Percentiles rank a stretch among this genome's conserved stretches.
These are phyloP conservation scores for Fagopyrum homotropicum DNA, from an alignment of 148 eudicot species.

Conservation along the genomic window DNA sequence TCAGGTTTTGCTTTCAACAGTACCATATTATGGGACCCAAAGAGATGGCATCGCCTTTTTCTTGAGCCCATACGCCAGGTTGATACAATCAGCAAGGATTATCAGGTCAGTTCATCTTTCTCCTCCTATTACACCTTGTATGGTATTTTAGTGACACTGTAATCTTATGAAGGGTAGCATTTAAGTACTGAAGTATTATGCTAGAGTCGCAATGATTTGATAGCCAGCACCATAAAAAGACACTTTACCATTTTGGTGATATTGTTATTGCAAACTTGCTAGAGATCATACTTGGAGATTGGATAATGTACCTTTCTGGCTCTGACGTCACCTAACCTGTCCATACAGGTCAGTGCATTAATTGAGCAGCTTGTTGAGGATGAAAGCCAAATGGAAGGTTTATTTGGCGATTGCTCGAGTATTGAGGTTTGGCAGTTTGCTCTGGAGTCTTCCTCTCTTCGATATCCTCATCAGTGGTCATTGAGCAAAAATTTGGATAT, in stretches of 20 bases:
- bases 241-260: neutral
- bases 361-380: conserved; percentile 76
- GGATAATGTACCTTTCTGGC: neutral
- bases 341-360: conserved; percentile 60
- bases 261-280: neutral
- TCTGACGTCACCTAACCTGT: conserved; percentile 10
- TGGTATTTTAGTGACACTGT: neutral
- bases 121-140: neutral
- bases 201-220: neutral
- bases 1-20: conserved; percentile 88
- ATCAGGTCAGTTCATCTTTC: conserved; percentile 39
- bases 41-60: conserved; percentile 57
- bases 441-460: conserved; percentile 30
- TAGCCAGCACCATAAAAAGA: neutral
- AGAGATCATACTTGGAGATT: neutral
- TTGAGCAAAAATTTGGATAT: conserved; percentile 32
- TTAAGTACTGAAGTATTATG: neutral
- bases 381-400: conserved; percentile 85
- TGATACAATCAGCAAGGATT: conserved; percentile 34
- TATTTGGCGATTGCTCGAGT: conserved; percentile 34
- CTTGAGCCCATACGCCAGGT: conserved; percentile 55
- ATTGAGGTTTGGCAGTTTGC: conserved; percentile 68
- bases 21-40: conserved; percentile 81
- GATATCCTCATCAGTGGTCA: conserved; percentile 45
- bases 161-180: neutral